Percentiles rank a stretch among this genome's conserved stretches.
These are phyloP conservation scores for Peronospora tabacina DNA, from an alignment of 352 stramenopile species.

Conservation along the genomic window DNA sequence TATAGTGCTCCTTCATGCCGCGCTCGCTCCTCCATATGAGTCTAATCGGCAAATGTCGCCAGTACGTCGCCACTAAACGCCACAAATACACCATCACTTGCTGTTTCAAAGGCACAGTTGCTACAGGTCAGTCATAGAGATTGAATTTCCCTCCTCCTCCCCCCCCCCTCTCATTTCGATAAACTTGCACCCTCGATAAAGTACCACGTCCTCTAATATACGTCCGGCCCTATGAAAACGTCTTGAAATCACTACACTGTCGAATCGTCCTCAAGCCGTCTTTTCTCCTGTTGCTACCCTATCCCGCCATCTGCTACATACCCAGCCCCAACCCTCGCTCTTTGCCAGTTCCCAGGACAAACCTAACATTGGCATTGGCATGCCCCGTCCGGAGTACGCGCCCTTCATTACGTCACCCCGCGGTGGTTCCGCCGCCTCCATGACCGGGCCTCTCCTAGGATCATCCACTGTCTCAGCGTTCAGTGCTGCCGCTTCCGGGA, in stretches of 20 bases:
- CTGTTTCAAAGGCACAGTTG: constrained; percentile 9
- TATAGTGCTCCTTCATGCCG: background rate
- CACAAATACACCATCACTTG: constrained; percentile 1
- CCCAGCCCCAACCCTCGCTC: constrained; percentile 3
- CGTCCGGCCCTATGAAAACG: too few relatives aligned
- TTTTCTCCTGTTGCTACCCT: background rate
- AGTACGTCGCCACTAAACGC: background rate
- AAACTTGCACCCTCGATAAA: background rate
- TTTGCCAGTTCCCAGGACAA: constrained; percentile 13
- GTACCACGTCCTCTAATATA: too few relatives aligned
- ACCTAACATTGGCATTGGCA: constrained; percentile 14
- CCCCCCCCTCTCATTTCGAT: background rate
- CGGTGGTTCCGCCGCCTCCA: constrained; percentile 13
- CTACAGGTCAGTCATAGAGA: constrained; percentile 2
- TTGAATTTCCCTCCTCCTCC: background rate
- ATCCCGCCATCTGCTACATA: background rate
- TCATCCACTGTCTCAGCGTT: constrained; percentile 31
- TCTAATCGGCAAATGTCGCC: background rate
- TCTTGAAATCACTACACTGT: too few relatives aligned
- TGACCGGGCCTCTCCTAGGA: constrained; percentile 4
- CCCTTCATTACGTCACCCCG: constrained; percentile 33
- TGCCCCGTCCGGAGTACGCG: constrained; percentile 36
- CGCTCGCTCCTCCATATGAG: background rate
- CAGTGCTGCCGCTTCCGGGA: constrained; percentile 21
- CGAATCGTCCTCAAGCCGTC: too few relatives aligned